These are phyloP conservation scores for Paecilomyces niveus DNA, from an alignment of 2,329 filamentous ascomycete species.

Conservation along the genomic window DNA sequence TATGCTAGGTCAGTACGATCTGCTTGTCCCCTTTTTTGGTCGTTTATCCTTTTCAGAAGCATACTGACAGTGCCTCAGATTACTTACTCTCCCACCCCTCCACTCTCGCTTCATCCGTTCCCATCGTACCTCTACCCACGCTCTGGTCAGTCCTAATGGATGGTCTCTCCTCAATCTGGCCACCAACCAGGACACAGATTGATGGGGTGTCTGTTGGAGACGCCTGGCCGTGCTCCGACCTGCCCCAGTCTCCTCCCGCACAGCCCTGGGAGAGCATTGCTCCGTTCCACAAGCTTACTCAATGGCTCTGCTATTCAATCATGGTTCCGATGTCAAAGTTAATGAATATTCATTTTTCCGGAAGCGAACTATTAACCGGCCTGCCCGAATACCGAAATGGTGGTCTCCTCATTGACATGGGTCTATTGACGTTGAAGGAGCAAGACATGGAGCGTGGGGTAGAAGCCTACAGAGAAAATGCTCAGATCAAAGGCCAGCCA, in stretches of 20 bases:
- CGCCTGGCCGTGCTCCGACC: conserved; percentile 81
- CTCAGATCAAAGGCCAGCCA: conserved; percentile 63
- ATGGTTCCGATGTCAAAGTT: conserved; percentile 85
- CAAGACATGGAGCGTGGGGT: conserved; percentile 65
- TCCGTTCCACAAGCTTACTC: conserved; percentile 82
- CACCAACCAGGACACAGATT: conserved; percentile 73
- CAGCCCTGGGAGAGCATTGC: conserved; percentile 73
- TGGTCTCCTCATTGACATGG: conserved; percentile 77
- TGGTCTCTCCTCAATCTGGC: conserved; percentile 82
- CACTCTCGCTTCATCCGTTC: conserved; percentile 80
- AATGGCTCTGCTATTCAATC: conserved; percentile 88
- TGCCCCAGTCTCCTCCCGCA: conserved; percentile 62
- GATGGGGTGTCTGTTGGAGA: conserved; percentile 85
- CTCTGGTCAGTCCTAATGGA: conserved; percentile 89
- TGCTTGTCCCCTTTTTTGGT: conserved; percentile 1
- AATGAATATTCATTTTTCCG: conserved; percentile 72
- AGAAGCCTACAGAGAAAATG: conserved; percentile 62
- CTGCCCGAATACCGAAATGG: conserved; percentile 55
- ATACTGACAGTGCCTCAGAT: conserved; percentile 47
- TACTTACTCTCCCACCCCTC: conserved; percentile 88
- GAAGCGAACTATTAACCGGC: conserved; percentile 74
- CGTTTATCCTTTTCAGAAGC: conserved; percentile 1
- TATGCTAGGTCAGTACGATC: conserved; percentile 65
- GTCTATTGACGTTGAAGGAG: conserved; percentile 68
- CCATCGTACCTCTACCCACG: conserved; percentile 78